These are phyloP conservation scores for Pinus taeda DNA, from an alignment of 75 land plant species.

Conservation along the genomic window DNA sequence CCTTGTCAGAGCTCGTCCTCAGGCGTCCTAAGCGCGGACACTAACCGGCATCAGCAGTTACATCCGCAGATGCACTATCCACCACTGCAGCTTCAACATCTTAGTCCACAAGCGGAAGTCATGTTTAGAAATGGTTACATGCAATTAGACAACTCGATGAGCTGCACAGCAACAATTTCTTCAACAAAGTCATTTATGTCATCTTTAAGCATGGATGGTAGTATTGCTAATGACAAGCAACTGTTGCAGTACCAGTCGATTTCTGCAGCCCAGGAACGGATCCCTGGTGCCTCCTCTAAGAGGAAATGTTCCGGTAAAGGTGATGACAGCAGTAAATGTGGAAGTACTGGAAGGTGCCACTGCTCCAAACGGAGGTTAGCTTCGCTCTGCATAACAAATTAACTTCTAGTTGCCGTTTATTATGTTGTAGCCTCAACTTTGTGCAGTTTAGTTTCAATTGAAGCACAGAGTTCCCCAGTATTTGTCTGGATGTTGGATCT, in stretches of 20 bases:
- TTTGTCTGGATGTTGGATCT: not conserved
- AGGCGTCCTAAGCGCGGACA: conserved; percentile 8
- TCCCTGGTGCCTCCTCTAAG: conserved; percentile 10
- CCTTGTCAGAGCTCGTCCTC: conserved; percentile 8
- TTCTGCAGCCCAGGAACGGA: conserved; percentile 18
- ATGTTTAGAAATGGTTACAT: conserved; percentile 36
- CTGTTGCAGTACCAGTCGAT: conserved; percentile 32
- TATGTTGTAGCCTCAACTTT: not conserved
- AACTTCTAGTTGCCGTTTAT: not conserved
- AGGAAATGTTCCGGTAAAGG: conserved; percentile 14
- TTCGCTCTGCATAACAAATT: not conserved
- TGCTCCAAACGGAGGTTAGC: conserved; percentile 34
- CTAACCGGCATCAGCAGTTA: conserved; percentile 22
- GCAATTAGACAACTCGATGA: conserved; percentile 67
- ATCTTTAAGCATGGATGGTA: conserved; percentile 75
- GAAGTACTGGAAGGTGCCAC: conserved; percentile 23
- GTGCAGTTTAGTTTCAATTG: not conserved
- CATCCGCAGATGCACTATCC: conserved; percentile 50
- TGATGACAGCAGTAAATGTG: conserved; percentile 33
- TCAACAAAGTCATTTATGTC: conserved; percentile 67
- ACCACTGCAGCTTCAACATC: conserved; percentile 1
- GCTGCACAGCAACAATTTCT: conserved; percentile 69
- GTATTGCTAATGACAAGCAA: conserved; percentile 50
- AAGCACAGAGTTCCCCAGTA: not conserved
- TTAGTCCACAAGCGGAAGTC: conserved; percentile 25